Conservation (phyloP, 1,284 basidiomycete species). For the Ceratobasidium sp. region DNA sequence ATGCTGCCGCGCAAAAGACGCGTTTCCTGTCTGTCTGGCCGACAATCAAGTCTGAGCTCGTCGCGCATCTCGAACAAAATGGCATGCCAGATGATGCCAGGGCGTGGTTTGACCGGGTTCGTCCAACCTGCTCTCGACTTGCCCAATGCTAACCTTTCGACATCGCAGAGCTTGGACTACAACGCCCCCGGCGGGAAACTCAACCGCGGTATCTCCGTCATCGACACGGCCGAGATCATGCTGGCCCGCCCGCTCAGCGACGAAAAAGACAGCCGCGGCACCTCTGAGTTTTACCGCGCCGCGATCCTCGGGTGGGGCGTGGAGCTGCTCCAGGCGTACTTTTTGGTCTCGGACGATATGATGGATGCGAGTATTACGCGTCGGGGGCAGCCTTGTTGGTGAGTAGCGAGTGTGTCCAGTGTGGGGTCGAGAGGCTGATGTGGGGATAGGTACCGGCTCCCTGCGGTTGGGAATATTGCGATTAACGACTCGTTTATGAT, state of each 20-base stretch:
- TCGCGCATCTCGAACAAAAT: constrained; percentile 71
- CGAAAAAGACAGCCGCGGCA: constrained; percentile 54
- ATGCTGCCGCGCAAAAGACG: constrained; percentile 50
- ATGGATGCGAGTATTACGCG: constrained; percentile 96
- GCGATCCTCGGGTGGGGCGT: constrained; percentile 97
- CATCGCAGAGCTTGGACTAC: constrained; percentile 84
- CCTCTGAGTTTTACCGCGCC: constrained; percentile 83
- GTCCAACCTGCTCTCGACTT: constrained; percentile 10
- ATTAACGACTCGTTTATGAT: constrained; percentile 99
- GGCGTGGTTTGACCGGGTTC: constrained; percentile 81
- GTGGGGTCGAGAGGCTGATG: background rate
- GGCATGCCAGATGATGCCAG: constrained; percentile 85
- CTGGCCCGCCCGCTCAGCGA: constrained; percentile 74
- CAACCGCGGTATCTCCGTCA: constrained; percentile 94
- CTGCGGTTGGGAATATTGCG: constrained; percentile 84
- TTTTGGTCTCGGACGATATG: constrained; percentile 98
- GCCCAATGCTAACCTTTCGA: background rate
- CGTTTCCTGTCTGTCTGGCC: constrained; percentile 64
- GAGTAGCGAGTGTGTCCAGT: background rate
- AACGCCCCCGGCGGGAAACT: constrained; percentile 96
- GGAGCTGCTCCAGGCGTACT: constrained; percentile 97
- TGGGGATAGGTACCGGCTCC: constrained; percentile 68
- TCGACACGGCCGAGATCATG: constrained; percentile 92
- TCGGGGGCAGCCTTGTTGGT: constrained; percentile 97
- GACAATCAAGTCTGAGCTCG: constrained; percentile 63